Percentiles rank a stretch among this genome's conserved stretches.
Evolutionary conservation across 257 asterid species (phyloP).

Genomic region (Echites panduratus): DNA sequence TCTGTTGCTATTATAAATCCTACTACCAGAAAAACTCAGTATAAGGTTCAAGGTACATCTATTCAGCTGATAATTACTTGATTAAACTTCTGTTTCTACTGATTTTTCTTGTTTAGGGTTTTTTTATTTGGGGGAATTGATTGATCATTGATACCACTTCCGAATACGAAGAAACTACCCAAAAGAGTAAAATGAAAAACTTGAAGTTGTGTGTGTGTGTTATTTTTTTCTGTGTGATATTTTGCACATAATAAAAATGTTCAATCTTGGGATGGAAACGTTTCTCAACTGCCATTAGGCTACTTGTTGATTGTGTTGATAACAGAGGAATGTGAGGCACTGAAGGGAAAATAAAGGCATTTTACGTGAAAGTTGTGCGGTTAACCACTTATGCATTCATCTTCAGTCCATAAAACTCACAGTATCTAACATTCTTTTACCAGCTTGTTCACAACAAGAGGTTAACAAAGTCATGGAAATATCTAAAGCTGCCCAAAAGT

Average conservation of each 20-base stretch:
- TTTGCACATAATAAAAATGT: too few relatives aligned
- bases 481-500: conserved; percentile 66
- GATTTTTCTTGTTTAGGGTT: background rate
- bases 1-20: conserved; percentile 80
- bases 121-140: too few relatives aligned
- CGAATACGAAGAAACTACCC: background rate
- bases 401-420: background rate
- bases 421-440: conserved; percentile 4
- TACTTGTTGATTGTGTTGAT: background rate
- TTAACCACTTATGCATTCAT: background rate
- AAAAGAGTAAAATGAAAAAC: too few relatives aligned
- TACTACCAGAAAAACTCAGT: conserved; percentile 74
- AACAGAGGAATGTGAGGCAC: background rate
- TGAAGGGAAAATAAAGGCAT: background rate
- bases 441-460: conserved; percentile 95
- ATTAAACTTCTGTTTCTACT: background rate
- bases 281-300: background rate
- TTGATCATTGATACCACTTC: background rate
- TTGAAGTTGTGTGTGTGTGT: too few relatives aligned
- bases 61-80: background rate
- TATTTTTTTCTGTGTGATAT: too few relatives aligned
- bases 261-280: background rate
- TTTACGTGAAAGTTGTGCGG: background rate
- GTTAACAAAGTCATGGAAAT: conserved; percentile 83
- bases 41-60: conserved; percentile 84